Percentiles rank a stretch among this genome's conserved stretches.
phyloP scores from a whole-genome alignment of 352 stramenopile genomes.

The Globisporangium acanthophoron region DNA sequence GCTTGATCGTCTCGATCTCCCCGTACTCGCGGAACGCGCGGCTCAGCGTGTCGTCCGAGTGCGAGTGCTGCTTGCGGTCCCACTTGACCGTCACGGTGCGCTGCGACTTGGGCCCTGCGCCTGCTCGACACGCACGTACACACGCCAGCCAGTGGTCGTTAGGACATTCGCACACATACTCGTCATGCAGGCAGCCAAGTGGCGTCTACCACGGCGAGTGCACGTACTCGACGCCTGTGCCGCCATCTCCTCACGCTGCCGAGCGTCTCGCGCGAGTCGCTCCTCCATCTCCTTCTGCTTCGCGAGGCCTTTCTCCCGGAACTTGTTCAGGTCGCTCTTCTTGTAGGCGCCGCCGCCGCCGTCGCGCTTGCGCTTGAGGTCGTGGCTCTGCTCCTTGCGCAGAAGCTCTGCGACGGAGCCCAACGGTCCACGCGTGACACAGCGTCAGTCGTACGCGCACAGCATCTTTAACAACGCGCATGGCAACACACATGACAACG shows the following conservation, averaged over 20 bases:
- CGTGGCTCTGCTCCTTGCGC: constrained; percentile 46
- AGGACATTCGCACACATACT: too few species aligned
- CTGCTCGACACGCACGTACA: too few species aligned
- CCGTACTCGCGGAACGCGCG: constrained; percentile 50
- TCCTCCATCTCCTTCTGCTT: constrained; percentile 54
- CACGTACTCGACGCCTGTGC: constrained; percentile 7
- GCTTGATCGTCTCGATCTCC: constrained; percentile 58
- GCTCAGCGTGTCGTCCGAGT: constrained; percentile 74
- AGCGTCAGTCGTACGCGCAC: constrained; percentile 2
- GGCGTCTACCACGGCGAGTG: background rate
- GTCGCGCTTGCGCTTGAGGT: constrained; percentile 30
- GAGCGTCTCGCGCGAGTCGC: constrained; percentile 34
- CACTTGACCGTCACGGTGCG: constrained; percentile 79
- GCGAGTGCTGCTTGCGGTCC: constrained; percentile 57
- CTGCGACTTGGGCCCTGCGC: constrained; percentile 40
- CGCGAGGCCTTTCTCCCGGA: constrained; percentile 47
- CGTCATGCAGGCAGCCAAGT: too few species aligned
- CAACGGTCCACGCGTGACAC: background rate
- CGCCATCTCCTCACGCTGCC: constrained; percentile 28
- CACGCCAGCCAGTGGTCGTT: too few species aligned
- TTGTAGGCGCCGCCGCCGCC: constrained; percentile 17
- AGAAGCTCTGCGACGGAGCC: constrained; percentile 38
- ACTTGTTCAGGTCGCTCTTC: constrained; percentile 43
- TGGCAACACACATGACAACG: background rate
- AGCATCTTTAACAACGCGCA: background rate